Base-by-base conservation (phyloP, 177 flowering plant species). In the Vitis hybrid region DNA sequence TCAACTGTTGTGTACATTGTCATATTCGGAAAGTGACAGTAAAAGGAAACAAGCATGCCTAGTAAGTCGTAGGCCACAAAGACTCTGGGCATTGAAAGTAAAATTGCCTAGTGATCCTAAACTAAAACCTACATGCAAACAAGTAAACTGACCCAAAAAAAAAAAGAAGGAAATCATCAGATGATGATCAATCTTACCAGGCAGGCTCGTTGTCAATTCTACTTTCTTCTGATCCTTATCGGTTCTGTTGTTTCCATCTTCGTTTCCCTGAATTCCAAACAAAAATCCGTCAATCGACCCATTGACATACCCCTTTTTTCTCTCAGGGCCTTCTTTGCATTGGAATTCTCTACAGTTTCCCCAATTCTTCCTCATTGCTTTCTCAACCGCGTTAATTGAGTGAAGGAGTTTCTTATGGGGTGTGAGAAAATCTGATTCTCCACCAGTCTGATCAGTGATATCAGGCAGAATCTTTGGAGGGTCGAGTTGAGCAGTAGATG, bases 341-440 rank as follows among this genome's bases (percentile, higher is more conserved):
- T 72, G 0, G 94, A 90, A 91, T 87, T 58, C 81, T 79, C 78
- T 82, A 84, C 65, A 83, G 66, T 70, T 75, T 86, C 48, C 60
- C 64, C 68, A 90, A 61, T 31, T 90, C 89, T 60, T 83, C 90
- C 86, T 78, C 76, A 88, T 89, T 50, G 71, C 83, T 63, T 85
- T 87, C 81, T 84, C 89, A 7, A 90, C 89, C 20, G 77, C 80
- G 69, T 90, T 90, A 15, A 92, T 85, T 34, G 87, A 83, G 50
- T 84, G 80, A 57, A 88, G 71, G 1, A 90, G 88, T 57, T 84
- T 89, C 84, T 89, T 90, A 75, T 90, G 92, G 0, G 93, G 97
- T 6, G 93, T 91, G 22, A 86, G 72, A 59, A 61, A 70, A 19
- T 78, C 88, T 1, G 83, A 61, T 16, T 77, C 86, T 19, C 59